Base-by-base conservation (phyloP, 1,284 basidiomycete species). In the Pseudozyma sp. region DNA sequence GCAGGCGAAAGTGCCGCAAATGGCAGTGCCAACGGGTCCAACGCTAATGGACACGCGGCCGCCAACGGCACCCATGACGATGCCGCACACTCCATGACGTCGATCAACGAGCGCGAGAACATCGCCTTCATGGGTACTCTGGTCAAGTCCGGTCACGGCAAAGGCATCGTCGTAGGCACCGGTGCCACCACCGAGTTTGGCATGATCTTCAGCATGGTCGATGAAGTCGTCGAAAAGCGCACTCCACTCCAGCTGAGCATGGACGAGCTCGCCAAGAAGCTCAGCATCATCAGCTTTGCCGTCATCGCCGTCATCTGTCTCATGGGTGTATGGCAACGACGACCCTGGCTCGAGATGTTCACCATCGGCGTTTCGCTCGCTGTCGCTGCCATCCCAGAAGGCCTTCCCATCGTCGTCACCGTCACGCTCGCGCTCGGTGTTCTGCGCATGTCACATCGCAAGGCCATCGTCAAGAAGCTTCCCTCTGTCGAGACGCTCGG, bases 281-380 rank as follows among this genome's bases (percentile, higher is more conserved):
- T 99, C 0, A 96, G 93, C 7, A 87, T 94, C 35, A 86, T 95
- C 62, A 96, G 94, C 2, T 97, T 99, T 76, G 92, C 89, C 19
- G 89, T 98, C 53, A 99, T 99, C 77, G 95, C 93, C 14, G 85
- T 97, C 39, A 98, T 98, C 63, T 94, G 93, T 83, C 85, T 99
- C 55, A 91, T 98, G 74, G 96, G 96, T 5, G 89, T 96, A 5
- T 86, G 91, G 70, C 95, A 98, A 83, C 87, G 89, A 33, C 88
- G 94, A n/a, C 89, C 91, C 13, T 97, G 94, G 94, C 86, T 98
- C 10, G 95, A 97, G 54, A 97, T 98, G 96, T 98, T 98, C 81
- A 98, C 95, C 10, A 97, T 98, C 73, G 95, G 95, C 87, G 95
- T 97, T 5, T 97, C 94, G 1, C 89, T 98, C 60, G 95, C 95